Conservation (phyloP, 192 early-diverging fungal genomes). For the Ambispora gerdemannii region DNA sequence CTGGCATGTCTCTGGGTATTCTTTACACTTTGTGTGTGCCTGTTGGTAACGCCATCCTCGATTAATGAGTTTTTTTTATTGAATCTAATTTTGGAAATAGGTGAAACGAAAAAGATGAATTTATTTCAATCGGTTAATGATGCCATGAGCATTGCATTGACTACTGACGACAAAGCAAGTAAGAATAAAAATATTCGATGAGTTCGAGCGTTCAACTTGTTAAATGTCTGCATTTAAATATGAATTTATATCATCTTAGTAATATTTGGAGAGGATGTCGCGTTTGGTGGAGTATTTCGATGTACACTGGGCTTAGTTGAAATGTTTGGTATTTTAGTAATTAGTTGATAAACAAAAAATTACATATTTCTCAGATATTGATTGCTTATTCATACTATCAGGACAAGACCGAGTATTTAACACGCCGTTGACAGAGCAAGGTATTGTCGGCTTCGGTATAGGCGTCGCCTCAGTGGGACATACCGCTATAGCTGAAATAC, state of each 20-base stretch:
- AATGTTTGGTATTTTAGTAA: slow-evolving; percentile 89
- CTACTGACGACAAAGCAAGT: slow-evolving; percentile 83
- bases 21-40: neutral
- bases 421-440: slow-evolving; percentile 94
- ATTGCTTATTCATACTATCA: slow-evolving; percentile 16
- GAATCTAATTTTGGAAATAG: slow-evolving; percentile 25
- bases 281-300: slow-evolving; percentile 96
- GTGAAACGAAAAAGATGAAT: slow-evolving; percentile 87
- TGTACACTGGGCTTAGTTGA: slow-evolving; percentile 88
- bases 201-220: neutral
- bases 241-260: slow-evolving; percentile 43
- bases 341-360: too few relatives aligned
- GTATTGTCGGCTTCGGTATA: slow-evolving; percentile 92
- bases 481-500: slow-evolving; percentile 97
- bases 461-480: slow-evolving; percentile 93
- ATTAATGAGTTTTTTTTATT: neutral
- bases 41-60: neutral
- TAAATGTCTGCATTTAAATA: neutral
- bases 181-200: neutral
- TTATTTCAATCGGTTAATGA: slow-evolving; percentile 93
- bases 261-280: slow-evolving; percentile 96
- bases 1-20: slow-evolving; percentile 57
- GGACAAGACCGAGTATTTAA: slow-evolving; percentile 90
- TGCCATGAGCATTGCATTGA: slow-evolving; percentile 83
- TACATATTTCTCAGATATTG: too few relatives aligned